phyloP scores from a whole-genome alignment of 2,329 filamentous ascomycete genomes.

The Calycina marina region DNA sequence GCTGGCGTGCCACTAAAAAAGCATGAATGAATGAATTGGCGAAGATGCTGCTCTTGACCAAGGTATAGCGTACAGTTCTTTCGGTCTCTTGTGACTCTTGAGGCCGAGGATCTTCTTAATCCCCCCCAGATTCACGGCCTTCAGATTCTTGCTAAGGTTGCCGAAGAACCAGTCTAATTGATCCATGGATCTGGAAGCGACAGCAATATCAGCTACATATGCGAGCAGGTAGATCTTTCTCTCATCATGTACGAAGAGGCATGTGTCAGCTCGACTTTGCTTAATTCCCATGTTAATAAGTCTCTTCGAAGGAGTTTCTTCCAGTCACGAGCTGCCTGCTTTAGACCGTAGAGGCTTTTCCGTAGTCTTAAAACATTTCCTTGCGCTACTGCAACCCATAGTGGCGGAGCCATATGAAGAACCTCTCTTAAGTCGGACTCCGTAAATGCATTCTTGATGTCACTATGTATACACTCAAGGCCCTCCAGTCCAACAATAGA shows the following conservation, averaged over 20 bases:
- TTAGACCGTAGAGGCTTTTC: not conserved
- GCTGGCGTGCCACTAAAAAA: too few species aligned
- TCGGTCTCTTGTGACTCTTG: too few species aligned
- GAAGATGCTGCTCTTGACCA: too few species aligned
- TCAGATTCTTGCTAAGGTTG: not conserved
- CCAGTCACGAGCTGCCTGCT: not conserved
- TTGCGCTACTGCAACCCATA: not conserved
- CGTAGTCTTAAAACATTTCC: not conserved
- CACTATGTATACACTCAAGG: not conserved
- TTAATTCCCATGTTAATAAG: not conserved
- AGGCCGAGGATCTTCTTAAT: too few species aligned
- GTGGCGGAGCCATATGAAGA: not conserved
- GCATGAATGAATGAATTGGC: too few species aligned
- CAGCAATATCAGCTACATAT: not conserved
- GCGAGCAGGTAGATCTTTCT: not conserved
- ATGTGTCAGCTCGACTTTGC: not conserved
- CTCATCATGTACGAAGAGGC: not conserved
- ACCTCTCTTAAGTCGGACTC: not conserved
- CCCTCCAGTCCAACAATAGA: not conserved
- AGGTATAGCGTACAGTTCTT: too few species aligned
- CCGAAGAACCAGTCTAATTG: not conserved
- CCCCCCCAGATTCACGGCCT: not conserved
- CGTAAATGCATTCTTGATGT: not conserved
- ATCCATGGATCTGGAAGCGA: too few species aligned
- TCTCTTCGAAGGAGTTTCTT: not conserved